phyloP scores from a whole-genome alignment of 805 yeast genomes.

The Candida chilensis region DNA sequence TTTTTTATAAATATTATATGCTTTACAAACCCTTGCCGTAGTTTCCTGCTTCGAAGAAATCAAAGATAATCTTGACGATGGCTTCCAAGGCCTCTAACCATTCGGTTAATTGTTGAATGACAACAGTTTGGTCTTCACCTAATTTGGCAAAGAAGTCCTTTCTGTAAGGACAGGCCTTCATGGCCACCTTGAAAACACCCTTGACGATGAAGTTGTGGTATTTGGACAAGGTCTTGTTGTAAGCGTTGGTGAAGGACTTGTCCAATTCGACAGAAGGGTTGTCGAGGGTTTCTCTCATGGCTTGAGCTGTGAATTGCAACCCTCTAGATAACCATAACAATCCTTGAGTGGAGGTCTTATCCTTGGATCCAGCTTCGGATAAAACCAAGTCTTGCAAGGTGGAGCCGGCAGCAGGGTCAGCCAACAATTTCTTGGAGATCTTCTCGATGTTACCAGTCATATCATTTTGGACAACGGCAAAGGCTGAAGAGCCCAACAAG shows the following conservation, averaged over 20 bases:
- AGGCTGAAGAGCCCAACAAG: constrained; percentile 77
- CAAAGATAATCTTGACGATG: constrained; percentile 65
- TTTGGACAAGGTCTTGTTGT: constrained; percentile 69
- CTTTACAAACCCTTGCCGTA: constrained; percentile 81
- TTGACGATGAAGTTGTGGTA: constrained; percentile 76
- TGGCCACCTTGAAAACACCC: constrained; percentile 86
- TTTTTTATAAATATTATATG: neutral
- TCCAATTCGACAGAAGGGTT: constrained; percentile 58
- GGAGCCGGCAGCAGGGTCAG: constrained; percentile 52
- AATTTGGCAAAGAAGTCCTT: constrained; percentile 75
- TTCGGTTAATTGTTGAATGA: constrained; percentile 48
- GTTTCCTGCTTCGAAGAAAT: constrained; percentile 70
- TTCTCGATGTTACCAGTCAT: constrained; percentile 82
- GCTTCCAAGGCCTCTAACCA: constrained; percentile 77
- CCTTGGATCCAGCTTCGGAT: constrained; percentile 57
- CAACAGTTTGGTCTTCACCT: constrained; percentile 67
- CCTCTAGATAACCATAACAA: constrained; percentile 83
- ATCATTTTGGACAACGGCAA: constrained; percentile 76
- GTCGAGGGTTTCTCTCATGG: constrained; percentile 72
- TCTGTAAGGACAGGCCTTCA: constrained; percentile 93
- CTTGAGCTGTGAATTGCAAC: constrained; percentile 81
- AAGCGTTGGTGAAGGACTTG: constrained; percentile 77
- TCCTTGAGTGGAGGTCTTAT: constrained; percentile 83
- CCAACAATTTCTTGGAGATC: constrained; percentile 55
- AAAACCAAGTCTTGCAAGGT: constrained; percentile 74